These are phyloP conservation scores for Sarocladiaceae sp. DNA, from an alignment of 2,329 filamentous ascomycete genomes.

Conservation along the genomic window DNA sequence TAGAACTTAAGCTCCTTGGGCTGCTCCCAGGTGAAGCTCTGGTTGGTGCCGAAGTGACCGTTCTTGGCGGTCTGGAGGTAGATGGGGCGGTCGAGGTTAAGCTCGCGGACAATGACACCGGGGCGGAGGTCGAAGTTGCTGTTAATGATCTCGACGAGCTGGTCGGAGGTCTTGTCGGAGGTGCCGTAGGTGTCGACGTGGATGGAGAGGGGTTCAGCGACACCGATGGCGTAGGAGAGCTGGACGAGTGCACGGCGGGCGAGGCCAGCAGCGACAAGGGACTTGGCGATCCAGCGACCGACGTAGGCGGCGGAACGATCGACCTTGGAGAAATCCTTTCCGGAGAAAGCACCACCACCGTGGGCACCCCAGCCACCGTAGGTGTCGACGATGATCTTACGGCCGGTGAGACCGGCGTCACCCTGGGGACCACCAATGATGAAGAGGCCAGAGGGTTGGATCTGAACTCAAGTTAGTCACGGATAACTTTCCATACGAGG, in stretches of 20 bases:
- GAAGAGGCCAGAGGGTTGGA: conserved; percentile 97
- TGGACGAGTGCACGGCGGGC: conserved; percentile 92
- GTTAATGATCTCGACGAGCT: conserved; percentile 92
- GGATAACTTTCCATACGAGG: not conserved
- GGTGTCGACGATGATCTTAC: conserved; percentile 99
- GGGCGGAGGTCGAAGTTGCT: conserved; percentile 97
- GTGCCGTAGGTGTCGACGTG: conserved; percentile 98
- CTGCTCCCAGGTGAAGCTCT: conserved; percentile 97
- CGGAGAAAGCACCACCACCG: conserved; percentile 99
- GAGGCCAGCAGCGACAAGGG: conserved; percentile 82
- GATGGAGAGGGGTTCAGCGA: conserved; percentile 94
- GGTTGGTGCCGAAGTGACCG: conserved; percentile 97
- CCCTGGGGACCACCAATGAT: conserved; percentile 99
- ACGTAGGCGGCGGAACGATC: conserved; percentile 98
- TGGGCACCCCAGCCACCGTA: conserved; percentile 99
- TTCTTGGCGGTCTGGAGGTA: conserved; percentile 99
- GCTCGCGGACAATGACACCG: conserved; percentile 97
- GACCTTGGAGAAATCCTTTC: conserved; percentile 99
- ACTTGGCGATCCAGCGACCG: conserved; percentile 98
- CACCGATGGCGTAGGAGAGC: conserved; percentile 98
- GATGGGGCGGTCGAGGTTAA: conserved; percentile 92
- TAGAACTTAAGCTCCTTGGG: conserved; percentile 93
- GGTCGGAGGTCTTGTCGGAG: conserved; percentile 79
- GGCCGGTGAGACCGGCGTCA: conserved; percentile 96
- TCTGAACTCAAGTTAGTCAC: conserved; percentile 34